Conservation (phyloP, 352 stramenopile species). For the Phytopythium sindhum region DNA sequence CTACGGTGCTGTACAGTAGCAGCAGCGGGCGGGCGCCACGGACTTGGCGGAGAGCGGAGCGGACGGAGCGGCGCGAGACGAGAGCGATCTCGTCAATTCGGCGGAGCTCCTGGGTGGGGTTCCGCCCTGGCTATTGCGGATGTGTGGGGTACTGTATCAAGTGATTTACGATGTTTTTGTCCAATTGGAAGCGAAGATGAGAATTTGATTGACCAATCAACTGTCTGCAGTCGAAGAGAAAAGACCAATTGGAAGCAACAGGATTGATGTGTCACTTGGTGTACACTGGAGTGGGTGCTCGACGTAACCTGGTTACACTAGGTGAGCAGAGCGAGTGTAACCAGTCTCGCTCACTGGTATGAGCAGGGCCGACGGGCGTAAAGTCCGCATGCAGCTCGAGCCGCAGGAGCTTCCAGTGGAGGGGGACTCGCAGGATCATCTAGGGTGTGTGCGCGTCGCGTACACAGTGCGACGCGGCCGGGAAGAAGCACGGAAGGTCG, state of each 20-base stretch:
- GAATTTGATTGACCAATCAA: neutral
- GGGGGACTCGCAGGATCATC: neutral
- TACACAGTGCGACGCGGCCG: neutral
- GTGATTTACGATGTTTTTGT: neutral
- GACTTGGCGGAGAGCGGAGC: neutral
- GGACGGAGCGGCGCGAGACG: neutral
- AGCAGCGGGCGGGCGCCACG: no score
- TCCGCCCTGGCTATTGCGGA: neutral
- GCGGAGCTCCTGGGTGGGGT: neutral
- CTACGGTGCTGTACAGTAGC: no score
- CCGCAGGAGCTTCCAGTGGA: no score
- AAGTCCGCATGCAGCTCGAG: neutral
- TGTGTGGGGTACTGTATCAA: no score
- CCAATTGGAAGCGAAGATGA: neutral
- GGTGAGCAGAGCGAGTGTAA: neutral
- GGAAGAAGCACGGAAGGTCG: neutral
- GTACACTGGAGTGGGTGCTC: neutral
- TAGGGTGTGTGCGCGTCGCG: neutral
- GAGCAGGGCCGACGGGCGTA: neutral
- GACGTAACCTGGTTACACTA: neutral
- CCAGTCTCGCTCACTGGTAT: no score
- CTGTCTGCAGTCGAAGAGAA: neutral
- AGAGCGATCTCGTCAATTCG: neutral
- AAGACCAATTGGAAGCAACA: neutral
- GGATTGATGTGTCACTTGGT: neutral